These are phyloP conservation scores for Trypanosomatidae sp. DNA, from an alignment of 208 protist genomes.

Conservation along the genomic window DNA sequence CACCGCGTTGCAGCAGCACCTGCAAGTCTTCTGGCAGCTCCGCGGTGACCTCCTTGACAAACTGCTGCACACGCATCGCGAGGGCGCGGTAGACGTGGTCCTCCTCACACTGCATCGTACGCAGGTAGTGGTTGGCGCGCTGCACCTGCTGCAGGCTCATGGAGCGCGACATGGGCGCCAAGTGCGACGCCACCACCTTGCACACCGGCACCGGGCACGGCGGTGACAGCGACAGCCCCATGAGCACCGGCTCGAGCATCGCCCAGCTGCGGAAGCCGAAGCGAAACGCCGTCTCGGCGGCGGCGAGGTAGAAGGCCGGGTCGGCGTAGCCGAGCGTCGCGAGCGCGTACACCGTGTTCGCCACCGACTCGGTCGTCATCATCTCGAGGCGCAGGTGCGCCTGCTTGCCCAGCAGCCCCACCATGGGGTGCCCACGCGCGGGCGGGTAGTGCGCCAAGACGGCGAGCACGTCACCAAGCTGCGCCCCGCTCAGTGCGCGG, in stretches of 20 bases:
- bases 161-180: constrained; percentile 50
- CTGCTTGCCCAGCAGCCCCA: constrained; percentile 57
- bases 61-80: constrained; percentile 59
- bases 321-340: constrained; percentile 67
- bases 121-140: constrained; percentile 75
- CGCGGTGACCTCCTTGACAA: constrained; percentile 84
- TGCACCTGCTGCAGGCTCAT: constrained; percentile 67
- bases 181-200: constrained; percentile 44
- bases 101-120: constrained; percentile 59
- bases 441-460: constrained; percentile 71
- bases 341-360: constrained; percentile 34
- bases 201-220: constrained; percentile 16
- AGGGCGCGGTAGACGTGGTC: constrained; percentile 71
- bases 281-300: constrained; percentile 46
- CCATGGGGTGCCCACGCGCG: constrained; percentile 42
- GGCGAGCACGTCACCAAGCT: constrained; percentile 38
- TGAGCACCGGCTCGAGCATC: constrained; percentile 56
- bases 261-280: constrained; percentile 71
- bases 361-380: constrained; percentile 34
- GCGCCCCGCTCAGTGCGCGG: constrained; percentile 40
- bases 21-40: constrained; percentile 80
- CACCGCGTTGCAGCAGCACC: constrained; percentile 57
- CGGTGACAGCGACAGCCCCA: constrained; percentile 43
- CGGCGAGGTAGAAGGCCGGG: constrained; percentile 50
- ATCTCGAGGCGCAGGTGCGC: constrained; percentile 55